Percentiles rank a stretch among this genome's conserved stretches.
Conservation (phyloP, 345 rosid genomes). For the Corchorus capsularis region DNA sequence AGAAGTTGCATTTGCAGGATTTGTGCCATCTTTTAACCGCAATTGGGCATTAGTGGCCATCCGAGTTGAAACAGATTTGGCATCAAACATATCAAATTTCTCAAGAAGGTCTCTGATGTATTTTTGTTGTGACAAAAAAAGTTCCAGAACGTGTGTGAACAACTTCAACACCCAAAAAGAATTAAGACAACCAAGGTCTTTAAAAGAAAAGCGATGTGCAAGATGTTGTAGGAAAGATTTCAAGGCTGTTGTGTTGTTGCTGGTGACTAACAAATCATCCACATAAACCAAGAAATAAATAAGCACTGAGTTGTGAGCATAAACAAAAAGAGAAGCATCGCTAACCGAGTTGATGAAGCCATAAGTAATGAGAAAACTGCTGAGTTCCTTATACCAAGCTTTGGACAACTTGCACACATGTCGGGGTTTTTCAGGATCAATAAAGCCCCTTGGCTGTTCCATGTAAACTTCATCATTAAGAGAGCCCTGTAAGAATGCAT, state of each 20-base stretch:
- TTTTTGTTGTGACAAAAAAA: neutral
- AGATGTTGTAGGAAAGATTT: rapidly evolving
- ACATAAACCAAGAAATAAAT: neutral
- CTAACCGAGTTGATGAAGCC: neutral
- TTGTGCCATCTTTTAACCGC: neutral
- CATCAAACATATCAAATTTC: neutral
- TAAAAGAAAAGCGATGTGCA: neutral
- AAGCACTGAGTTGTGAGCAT: neutral
- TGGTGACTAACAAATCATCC: neutral
- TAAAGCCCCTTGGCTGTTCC: neutral
- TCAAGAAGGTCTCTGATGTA: neutral
- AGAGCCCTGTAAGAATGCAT: neutral
- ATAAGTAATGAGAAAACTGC: too few relatives aligned
- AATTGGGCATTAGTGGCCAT: neutral
- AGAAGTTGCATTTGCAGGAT: rapidly evolving
- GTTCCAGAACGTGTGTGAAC: rapidly evolving
- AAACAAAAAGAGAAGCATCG: neutral
- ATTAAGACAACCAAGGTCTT: neutral
- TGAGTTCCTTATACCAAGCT: neutral
- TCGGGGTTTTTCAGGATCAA: neutral
- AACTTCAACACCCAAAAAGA: neutral
- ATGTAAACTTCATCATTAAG: neutral
- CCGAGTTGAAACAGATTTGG: neutral
- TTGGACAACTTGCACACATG: too few relatives aligned
- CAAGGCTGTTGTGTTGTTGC: neutral